These are phyloP conservation scores for Termitomyces heimii DNA, from an alignment of 768 basidiomycete species.

Conservation along the genomic window DNA sequence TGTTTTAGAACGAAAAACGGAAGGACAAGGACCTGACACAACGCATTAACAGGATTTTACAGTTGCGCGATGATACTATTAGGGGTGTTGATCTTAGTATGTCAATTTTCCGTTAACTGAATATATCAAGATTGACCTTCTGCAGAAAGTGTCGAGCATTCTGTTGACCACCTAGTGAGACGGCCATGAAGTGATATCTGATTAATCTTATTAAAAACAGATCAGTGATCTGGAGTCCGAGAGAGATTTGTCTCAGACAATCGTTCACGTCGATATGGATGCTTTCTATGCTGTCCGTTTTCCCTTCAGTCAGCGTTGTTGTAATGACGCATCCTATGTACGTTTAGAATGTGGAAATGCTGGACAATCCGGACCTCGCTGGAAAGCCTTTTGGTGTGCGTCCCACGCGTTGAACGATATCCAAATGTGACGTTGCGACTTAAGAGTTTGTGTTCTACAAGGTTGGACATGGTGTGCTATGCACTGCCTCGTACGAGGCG, in stretches of 20 bases:
- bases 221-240: constrained; percentile 66
- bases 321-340: neutral
- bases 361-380: constrained; percentile 54
- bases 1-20: constrained; percentile 72
- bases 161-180: constrained; percentile 67
- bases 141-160: constrained; percentile 53
- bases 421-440: neutral
- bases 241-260: constrained; percentile 74
- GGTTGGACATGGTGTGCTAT: constrained; percentile 81
- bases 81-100: constrained; percentile 53
- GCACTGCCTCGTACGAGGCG: constrained; percentile 90
- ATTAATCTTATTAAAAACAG: constrained; percentile 24
- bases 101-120: constrained; percentile 14
- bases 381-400: constrained; percentile 73
- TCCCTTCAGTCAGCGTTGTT: neutral
- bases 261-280: constrained; percentile 97
- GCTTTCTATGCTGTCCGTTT: constrained; percentile 69
- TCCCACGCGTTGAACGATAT: constrained; percentile 10
- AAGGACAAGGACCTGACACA: constrained; percentile 83
- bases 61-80: constrained; percentile 52
- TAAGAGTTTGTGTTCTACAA: constrained; percentile 18
- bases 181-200: neutral
- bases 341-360: constrained; percentile 59
- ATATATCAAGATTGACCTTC: neutral
- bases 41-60: constrained; percentile 65